These are phyloP conservation scores for Gryganskiella cystojenkinii DNA, from an alignment of 192 early-diverging fungal species.

Conservation along the genomic window DNA sequence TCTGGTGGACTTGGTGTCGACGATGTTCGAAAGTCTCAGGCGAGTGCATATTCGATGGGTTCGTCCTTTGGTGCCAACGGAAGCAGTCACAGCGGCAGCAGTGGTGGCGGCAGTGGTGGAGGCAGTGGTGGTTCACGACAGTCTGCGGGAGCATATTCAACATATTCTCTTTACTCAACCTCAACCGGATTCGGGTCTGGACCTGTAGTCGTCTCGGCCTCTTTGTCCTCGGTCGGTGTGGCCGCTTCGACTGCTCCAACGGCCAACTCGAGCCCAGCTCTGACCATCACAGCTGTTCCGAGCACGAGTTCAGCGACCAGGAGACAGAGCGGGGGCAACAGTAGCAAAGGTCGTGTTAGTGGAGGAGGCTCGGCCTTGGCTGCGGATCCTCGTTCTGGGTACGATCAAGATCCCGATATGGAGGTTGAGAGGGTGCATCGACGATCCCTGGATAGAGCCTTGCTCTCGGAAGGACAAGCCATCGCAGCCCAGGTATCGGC, in stretches of 20 bases:
- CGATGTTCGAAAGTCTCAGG: constrained; percentile 35
- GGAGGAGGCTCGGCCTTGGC: no score
- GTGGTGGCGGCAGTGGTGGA: not conserved
- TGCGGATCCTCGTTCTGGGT: not conserved
- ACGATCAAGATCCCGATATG: no score
- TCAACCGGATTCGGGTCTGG: constrained; percentile 15
- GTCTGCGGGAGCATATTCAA: constrained; percentile 34
- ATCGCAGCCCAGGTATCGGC: constrained; percentile 4
- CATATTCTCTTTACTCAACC: constrained; percentile 34
- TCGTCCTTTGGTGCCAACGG: constrained; percentile 28
- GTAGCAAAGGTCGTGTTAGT: no score
- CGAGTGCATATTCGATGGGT: constrained; percentile 40
- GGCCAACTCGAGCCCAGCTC: not conserved
- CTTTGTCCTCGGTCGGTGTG: constrained; percentile 13
- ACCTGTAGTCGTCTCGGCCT: constrained; percentile 14
- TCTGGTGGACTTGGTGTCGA: not conserved
- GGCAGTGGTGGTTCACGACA: constrained; percentile 8
- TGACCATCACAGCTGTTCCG: constrained; percentile 2
- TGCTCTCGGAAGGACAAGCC: constrained; percentile 1
- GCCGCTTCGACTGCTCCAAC: no score
- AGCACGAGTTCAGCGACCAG: not conserved
- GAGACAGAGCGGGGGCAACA: no score
- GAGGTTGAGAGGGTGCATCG: not conserved
- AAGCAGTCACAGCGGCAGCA: not conserved
- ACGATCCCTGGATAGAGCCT: not conserved